phyloP scores from a whole-genome alignment of 495 filamentous ascomycete genomes.

The Lasiosphaeris hirsuta region DNA sequence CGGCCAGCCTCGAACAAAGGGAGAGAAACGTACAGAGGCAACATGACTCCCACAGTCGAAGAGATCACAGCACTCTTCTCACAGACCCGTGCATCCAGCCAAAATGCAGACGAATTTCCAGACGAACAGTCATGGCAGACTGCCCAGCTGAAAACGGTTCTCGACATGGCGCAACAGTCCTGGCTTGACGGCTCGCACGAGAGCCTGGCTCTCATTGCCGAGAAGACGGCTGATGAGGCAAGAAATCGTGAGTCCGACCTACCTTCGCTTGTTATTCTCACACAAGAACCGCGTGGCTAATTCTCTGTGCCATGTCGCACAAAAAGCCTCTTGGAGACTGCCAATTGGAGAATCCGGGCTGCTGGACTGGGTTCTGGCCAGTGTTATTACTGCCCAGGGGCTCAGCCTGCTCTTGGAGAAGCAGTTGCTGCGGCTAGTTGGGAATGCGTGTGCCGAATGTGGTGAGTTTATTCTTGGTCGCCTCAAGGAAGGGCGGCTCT shows the following conservation, averaged over 20 bases:
- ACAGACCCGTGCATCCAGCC: not conserved
- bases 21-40: not conserved
- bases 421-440: constrained; percentile 65
- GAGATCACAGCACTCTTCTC: not conserved
- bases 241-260: constrained; percentile 57
- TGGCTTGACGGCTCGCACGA: constrained; percentile 27
- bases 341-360: constrained; percentile 66
- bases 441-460: constrained; percentile 79
- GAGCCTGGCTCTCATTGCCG: constrained; percentile 50
- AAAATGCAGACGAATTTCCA: not conserved
- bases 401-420: constrained; percentile 33
- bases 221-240: constrained; percentile 62
- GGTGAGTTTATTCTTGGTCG: constrained; percentile 41
- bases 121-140: constrained; percentile 20
- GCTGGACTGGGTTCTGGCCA: constrained; percentile 60
- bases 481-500: not conserved
- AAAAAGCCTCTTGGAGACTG: constrained; percentile 49
- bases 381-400: constrained; percentile 42
- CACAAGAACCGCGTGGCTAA: not conserved
- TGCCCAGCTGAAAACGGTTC: constrained; percentile 25
- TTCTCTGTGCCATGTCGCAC: not conserved
- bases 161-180: constrained; percentile 27
- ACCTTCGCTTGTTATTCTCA: not conserved
- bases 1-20: too few species aligned
- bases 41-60: not conserved